Percentiles rank a stretch among this genome's conserved stretches.
Evolutionary conservation across 2,329 filamentous ascomycete species (phyloP).

Genomic region (Periconia sp.): DNA sequence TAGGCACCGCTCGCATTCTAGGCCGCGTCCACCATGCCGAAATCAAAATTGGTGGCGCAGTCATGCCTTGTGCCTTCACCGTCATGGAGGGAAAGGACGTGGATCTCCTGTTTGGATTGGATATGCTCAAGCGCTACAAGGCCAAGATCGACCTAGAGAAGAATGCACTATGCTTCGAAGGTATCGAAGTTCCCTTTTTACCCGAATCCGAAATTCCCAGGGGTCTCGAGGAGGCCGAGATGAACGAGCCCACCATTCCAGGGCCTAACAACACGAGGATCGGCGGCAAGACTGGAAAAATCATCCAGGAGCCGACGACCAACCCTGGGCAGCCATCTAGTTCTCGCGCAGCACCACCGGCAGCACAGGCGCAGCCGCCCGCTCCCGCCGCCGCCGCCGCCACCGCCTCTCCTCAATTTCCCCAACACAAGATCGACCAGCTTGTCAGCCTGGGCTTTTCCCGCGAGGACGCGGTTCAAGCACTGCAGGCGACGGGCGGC

Average conservation of each 20-base stretch:
- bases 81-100: slow-evolving; percentile 99
- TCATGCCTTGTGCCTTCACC: slow-evolving; percentile 93
- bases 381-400: too few species aligned
- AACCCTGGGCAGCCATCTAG: too few species aligned
- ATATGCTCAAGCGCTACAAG: slow-evolving; percentile 97
- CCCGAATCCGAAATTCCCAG: slow-evolving; percentile 95
- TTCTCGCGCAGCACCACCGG: too few species aligned
- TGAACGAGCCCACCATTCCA: slow-evolving; percentile 84
- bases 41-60: slow-evolving; percentile 88
- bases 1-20: slow-evolving; percentile 92
- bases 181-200: slow-evolving; percentile 85
- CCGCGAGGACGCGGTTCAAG: slow-evolving; percentile 76
- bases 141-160: slow-evolving; percentile 87
- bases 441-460: slow-evolving; percentile 80
- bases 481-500: slow-evolving; percentile 80
- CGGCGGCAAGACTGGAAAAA: slow-evolving; percentile 82
- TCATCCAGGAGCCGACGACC: too few species aligned
- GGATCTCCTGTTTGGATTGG: slow-evolving; percentile 87
- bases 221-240: slow-evolving; percentile 71
- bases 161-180: slow-evolving; percentile 86
- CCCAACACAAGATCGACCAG: slow-evolving; percentile 73
- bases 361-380: too few species aligned
- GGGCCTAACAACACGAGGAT: slow-evolving; percentile 91
- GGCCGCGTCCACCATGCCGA: slow-evolving; percentile 94
- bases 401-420: too few species aligned